Base-by-base conservation (phyloP, 495 filamentous ascomycete species). In the Coniosporium apollinis region DNA sequence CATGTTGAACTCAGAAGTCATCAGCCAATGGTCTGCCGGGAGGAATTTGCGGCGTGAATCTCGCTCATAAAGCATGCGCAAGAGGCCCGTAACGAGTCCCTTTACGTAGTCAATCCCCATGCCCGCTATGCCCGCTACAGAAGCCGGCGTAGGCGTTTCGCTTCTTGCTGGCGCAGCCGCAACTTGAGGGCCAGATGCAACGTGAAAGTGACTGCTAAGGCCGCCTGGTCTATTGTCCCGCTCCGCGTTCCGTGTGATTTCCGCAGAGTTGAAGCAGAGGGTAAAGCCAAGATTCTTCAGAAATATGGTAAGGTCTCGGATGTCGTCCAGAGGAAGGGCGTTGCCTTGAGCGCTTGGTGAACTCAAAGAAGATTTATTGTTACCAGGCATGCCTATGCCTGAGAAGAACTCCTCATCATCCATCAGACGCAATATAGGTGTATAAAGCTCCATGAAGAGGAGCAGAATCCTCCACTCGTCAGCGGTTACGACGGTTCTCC, bases 201-300 rank as follows among this genome's bases (percentile, higher is more conserved):
- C 19, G 38, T 52, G 67, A 49, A 76, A 76, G 42, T 74, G 76
- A 30, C 54, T 66, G 29, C 62, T 61, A 22, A 79, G 58, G 17
- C 65, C 61, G n/a, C 17, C 17, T 8, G 18, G 8, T 9, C 9
- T 8, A 8, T 32, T 19, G 1, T 32, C 30, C 1, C 10, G 9
- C 24, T 9, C 9, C 1, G 1, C n/a, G 17, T 38, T 13, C 4
- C 11, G 5, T 22, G 16, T 5, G 5, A 31, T 14, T 1, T n/a
- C 18, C 10, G 9, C 74, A 2, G 71, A 64, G 48, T 87, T 75
- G 65, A 82, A 94, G 54, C 93, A 91, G 36, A 94, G 63, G 1
- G 82, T 76, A 43, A 96, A 94, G 0, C 78, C 75, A n/a, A 96
- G 65, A 38, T 89, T 85, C 45, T 94, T 94, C 20, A 99, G 65